Evolutionary conservation across 257 asterid genomes (phyloP), one percentile per base, ranked within the genome.

Genomic region (Fraxinus americana): DNA sequence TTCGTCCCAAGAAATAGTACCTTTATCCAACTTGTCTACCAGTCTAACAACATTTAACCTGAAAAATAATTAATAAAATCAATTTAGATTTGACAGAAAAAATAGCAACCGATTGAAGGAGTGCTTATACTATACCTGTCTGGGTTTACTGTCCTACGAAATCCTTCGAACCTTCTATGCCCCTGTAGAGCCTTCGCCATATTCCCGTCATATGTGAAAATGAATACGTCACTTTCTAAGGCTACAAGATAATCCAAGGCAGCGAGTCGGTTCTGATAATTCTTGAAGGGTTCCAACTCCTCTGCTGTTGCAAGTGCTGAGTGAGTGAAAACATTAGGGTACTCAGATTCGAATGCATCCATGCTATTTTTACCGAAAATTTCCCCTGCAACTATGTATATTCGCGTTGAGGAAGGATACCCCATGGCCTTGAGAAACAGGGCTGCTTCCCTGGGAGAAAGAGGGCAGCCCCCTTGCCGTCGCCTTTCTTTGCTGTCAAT

Each of bases 121-220:
- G 69, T 59, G 23, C 9, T 8, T 23, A 12, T 19, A 6, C 65
- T 71, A 30, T n/a, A 92, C 98, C 97, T 91, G 91, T 96, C 97
- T 0, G 99, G 99, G 77, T 89, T 93, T 73, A 96, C 90, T 1
- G 99, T 96, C 87, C 91, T 91, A 50, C 86, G 84, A 65, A 92
- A 94, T 25, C 99, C 99, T 73, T 92, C 94, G 48, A 93, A 96
- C 74, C 87, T 82, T 71, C 99, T 79, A 71, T 96, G 99, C 23
- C 99, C 99, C 76, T 93, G 98, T 32, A 96, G 97, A 0, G 98
- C 97, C 89, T 96, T 96, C 0, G 99, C 99, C 99, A 96, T 96
- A 66, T 96, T 96, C 41, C 99, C 99, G 35, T 96, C 99, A 5
- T 96, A 94, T 5, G 99, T 92, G 71, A 92, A 96, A n/a, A 90